phyloP scores from a whole-genome alignment of 352 stramenopile species.

The Phytophthora boehmeriae region DNA sequence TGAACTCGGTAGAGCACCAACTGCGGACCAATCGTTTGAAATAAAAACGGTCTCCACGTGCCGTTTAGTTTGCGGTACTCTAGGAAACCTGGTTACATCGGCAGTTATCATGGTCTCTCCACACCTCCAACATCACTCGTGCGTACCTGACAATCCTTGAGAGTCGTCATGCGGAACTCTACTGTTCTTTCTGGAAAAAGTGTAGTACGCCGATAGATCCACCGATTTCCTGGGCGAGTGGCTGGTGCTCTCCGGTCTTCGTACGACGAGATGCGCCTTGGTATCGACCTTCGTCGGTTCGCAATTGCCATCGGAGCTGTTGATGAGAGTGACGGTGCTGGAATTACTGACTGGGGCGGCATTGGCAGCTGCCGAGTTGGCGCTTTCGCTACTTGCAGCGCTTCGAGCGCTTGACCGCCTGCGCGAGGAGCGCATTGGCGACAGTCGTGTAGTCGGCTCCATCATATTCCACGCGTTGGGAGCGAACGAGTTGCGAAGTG shows the following conservation, averaged over 20 bases:
- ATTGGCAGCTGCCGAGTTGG: slow-evolving; percentile 17
- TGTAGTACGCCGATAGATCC: slow-evolving; percentile 67
- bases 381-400: slow-evolving; percentile 28
- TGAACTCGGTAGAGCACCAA: slow-evolving; percentile 75
- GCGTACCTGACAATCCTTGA: slow-evolving; percentile 26
- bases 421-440: slow-evolving; percentile 7
- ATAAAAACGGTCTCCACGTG: slow-evolving; percentile 76
- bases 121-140: background rate
- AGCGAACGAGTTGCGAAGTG: slow-evolving; percentile 2
- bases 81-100: slow-evolving; percentile 50
- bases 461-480: slow-evolving; percentile 3
- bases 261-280: slow-evolving; percentile 11
- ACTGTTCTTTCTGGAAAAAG: slow-evolving; percentile 58
- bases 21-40: slow-evolving; percentile 74
- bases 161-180: slow-evolving; percentile 53
- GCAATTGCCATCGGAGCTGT: slow-evolving; percentile 18
- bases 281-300: slow-evolving; percentile 10
- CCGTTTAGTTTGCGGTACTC: slow-evolving; percentile 78
- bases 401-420: slow-evolving; percentile 21
- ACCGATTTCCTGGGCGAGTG: slow-evolving; percentile 34
- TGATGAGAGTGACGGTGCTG: slow-evolving; percentile 26
- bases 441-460: slow-evolving; percentile 21
- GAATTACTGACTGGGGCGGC: slow-evolving; percentile 32
- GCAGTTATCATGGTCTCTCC: background rate
- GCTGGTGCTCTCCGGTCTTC: slow-evolving; percentile 11